Percentiles rank a stretch among this genome's conserved stretches.
phyloP scores from a whole-genome alignment of 2,329 filamentous ascomycete genomes.

The Tolypocladium cylindrosporum region DNA sequence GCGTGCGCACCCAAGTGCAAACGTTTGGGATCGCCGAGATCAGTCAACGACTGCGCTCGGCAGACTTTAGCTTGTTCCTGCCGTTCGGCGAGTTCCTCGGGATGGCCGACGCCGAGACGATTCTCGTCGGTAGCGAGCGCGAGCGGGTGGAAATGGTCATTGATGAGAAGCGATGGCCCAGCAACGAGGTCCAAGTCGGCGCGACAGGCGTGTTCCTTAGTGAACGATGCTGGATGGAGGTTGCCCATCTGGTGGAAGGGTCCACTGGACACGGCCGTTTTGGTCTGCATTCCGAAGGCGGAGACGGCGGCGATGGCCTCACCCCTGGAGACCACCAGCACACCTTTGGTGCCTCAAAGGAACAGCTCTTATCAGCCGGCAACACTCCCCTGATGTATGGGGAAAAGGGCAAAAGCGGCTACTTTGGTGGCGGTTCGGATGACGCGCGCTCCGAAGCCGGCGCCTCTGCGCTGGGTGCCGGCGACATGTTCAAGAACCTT shows the following conservation, averaged over 20 bases:
- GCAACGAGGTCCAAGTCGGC: slow-evolving; percentile 82
- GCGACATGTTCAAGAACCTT: slow-evolving; percentile 97
- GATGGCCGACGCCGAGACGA: slow-evolving; percentile 70
- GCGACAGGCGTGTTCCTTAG: slow-evolving; percentile 93
- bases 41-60: slow-evolving; percentile 81
- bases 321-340: slow-evolving; percentile 45
- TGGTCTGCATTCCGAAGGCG: slow-evolving; percentile 41
- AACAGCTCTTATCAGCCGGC: slow-evolving; percentile 42
- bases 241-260: slow-evolving; percentile 64
- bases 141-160: slow-evolving; percentile 89
- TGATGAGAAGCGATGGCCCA: slow-evolving; percentile 85
- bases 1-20: slow-evolving; percentile 87
- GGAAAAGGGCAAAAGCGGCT: slow-evolving; percentile 68
- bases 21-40: slow-evolving; percentile 96
- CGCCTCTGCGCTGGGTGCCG: slow-evolving; percentile 78
- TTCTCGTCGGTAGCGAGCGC: slow-evolving; percentile 81
- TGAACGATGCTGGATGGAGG: slow-evolving; percentile 89
- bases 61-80: slow-evolving; percentile 91
- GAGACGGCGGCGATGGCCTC: slow-evolving; percentile 49
- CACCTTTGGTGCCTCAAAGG: slow-evolving; percentile 53
- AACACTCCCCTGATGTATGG: slow-evolving; percentile 53
- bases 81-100: slow-evolving; percentile 94
- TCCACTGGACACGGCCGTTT: slow-evolving; percentile 36
- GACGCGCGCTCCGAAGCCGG: slow-evolving; percentile 88
- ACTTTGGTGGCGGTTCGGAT: slow-evolving; percentile 68